Percentiles rank a stretch among this genome's conserved stretches.
phyloP scores from a whole-genome alignment of 2,329 filamentous ascomycete genomes.

The Nemania sp. region DNA sequence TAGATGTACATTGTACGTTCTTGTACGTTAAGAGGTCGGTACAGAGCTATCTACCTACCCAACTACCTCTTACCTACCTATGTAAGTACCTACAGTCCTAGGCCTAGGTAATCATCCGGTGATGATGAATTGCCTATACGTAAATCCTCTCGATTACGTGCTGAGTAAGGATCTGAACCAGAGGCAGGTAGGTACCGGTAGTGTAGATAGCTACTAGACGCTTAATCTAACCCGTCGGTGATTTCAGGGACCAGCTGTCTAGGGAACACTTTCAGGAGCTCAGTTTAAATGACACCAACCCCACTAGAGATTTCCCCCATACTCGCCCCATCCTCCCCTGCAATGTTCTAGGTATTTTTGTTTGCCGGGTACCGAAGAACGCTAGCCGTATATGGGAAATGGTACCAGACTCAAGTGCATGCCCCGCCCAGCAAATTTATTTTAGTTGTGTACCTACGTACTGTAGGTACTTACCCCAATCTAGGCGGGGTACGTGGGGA shows the following conservation, averaged over 20 bases:
- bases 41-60: background rate
- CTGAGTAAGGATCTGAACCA: background rate
- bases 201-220: too few relatives aligned
- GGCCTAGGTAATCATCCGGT: too few relatives aligned
- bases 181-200: background rate
- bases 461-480: background rate
- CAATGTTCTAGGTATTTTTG: background rate
- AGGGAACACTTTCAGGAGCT: too few relatives aligned
- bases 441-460: too few relatives aligned
- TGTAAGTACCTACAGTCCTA: too few relatives aligned
- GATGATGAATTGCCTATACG: too few relatives aligned
- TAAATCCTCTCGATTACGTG: background rate
- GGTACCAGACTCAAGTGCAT: background rate
- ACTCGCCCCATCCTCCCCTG: background rate
- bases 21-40: too few relatives aligned
- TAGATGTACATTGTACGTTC: too few relatives aligned
- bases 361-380: conserved; percentile 19
- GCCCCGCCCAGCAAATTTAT: background rate
- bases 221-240: background rate
- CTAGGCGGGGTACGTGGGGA: background rate
- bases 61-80: background rate
- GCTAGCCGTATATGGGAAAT: background rate
- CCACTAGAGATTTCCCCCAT: too few relatives aligned
- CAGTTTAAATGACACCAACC: background rate
- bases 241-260: too few relatives aligned